phyloP scores from a whole-genome alignment of 2,329 filamentous ascomycete genomes.

The Clathrospora elynae region DNA sequence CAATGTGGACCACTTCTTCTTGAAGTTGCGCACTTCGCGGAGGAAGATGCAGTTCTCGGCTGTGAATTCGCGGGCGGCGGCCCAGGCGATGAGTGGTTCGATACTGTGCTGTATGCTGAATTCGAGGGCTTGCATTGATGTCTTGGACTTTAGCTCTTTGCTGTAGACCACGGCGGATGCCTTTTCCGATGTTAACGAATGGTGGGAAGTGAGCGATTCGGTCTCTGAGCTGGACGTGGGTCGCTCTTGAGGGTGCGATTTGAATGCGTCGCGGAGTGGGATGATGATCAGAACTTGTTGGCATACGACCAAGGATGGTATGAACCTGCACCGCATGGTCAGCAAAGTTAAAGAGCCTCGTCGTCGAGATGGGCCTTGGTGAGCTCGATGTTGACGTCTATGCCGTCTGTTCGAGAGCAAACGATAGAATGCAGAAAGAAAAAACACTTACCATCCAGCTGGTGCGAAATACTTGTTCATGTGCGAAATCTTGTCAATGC shows the following conservation, averaged over 20 bases:
- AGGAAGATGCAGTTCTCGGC: slow-evolving; percentile 48
- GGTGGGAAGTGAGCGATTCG: slow-evolving; percentile 33
- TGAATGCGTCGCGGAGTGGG: slow-evolving; percentile 41
- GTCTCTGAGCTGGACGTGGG: slow-evolving; percentile 33
- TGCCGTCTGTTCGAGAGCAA: no score
- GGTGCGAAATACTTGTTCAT: slow-evolving; percentile 44
- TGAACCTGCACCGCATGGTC: slow-evolving; percentile 31
- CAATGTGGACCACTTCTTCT: slow-evolving; percentile 40
- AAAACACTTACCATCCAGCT: slow-evolving; percentile 42
- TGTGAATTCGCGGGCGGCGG: slow-evolving; percentile 45
- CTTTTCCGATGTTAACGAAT: slow-evolving; percentile 30
- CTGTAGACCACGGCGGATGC: slow-evolving; percentile 25
- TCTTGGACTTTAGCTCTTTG: slow-evolving; percentile 42
- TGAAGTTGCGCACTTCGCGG: slow-evolving; percentile 47
- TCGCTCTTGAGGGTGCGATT: slow-evolving; percentile 23
- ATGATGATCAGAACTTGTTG: slow-evolving; percentile 47
- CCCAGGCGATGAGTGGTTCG: slow-evolving; percentile 45
- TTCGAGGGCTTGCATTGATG: slow-evolving; percentile 47
- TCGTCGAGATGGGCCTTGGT: no score
- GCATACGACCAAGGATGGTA: slow-evolving; percentile 45
- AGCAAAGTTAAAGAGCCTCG: slow-evolving; percentile 16
- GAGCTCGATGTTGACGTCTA: no score
- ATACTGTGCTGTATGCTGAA: slow-evolving; percentile 44
- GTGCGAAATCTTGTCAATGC: slow-evolving; percentile 23
- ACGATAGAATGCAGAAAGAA: neutral